phyloP scores from a whole-genome alignment of 2,329 filamentous ascomycete species.

The Colletotrichum cuscutae region DNA sequence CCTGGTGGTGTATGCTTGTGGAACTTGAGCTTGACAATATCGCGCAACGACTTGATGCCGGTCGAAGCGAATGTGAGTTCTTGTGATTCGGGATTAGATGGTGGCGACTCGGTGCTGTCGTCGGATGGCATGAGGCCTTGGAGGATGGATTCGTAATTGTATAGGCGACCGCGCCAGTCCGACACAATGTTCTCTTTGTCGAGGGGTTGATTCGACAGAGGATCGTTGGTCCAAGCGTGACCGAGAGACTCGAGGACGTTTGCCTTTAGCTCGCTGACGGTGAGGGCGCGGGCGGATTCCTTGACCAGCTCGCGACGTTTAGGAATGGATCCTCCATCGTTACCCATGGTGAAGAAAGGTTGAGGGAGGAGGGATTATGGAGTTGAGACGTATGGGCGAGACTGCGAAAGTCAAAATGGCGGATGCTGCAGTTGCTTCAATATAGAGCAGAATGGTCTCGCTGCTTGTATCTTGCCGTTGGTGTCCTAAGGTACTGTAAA shows the following conservation, averaged over 20 bases:
- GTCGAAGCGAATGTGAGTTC: conserved; percentile 56
- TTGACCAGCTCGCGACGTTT: conserved; percentile 96
- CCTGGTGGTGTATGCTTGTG: conserved; percentile 51
- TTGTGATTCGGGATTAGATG: conserved; percentile 38
- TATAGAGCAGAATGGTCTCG: background rate
- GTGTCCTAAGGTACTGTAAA: background rate
- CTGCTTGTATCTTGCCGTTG: background rate
- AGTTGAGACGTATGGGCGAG: background rate
- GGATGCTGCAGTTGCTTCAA: background rate
- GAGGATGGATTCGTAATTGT: conserved; percentile 94
- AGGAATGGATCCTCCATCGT: conserved; percentile 96
- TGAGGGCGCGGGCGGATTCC: conserved; percentile 85
- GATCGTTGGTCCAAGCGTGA: conserved; percentile 89
- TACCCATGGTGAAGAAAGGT: conserved; percentile 77
- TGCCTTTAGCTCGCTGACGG: conserved; percentile 88
- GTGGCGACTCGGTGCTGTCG: conserved; percentile 41
- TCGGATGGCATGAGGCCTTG: conserved; percentile 62
- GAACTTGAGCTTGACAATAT: conserved; percentile 89
- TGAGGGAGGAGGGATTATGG: background rate
- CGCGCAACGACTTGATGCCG: conserved; percentile 82
- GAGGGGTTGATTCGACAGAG: conserved; percentile 83
- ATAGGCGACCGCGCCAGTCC: conserved; percentile 84
- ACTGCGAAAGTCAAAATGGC: background rate
- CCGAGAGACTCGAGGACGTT: conserved; percentile 84
- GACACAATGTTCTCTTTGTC: conserved; percentile 79